phyloP scores from a whole-genome alignment of 495 filamentous ascomycete species.

The Friedmanniomyces endolithicus region DNA sequence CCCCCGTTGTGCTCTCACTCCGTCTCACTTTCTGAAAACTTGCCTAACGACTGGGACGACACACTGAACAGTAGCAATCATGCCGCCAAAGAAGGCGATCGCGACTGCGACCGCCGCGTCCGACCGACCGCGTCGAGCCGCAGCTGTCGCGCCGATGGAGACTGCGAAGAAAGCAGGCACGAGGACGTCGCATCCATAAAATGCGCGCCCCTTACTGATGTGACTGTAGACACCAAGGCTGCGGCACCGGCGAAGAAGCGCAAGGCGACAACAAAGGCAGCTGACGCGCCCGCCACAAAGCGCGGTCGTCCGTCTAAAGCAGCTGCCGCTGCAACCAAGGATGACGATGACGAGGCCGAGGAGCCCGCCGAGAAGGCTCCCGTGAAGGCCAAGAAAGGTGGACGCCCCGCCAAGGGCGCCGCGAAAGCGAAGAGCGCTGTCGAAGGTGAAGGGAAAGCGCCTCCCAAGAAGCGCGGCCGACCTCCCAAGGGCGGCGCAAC shows the following conservation, averaged over 20 bases:
- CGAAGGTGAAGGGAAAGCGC: neutral
- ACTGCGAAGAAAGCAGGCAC: neutral
- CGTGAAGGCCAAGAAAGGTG: conserved; percentile 9
- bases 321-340: neutral
- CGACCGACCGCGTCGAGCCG: neutral
- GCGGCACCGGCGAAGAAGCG: neutral
- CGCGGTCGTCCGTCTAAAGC: neutral
- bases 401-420: conserved; percentile 7
- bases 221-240: neutral
- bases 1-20: too few relatives aligned
- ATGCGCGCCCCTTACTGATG: neutral
- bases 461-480: conserved; percentile 15
- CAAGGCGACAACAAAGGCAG: neutral
- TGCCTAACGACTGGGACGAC: too few relatives aligned
- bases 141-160: neutral
- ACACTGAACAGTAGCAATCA: neutral
- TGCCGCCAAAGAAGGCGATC: neutral
- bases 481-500: conserved; percentile 19
- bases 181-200: neutral
- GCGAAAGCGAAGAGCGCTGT: neutral
- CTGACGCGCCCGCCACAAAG: neutral
- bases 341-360: neutral
- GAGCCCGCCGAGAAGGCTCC: neutral
- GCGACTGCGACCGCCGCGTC: neutral
- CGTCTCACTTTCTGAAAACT: too few relatives aligned